Percentiles rank a stretch among this genome's conserved stretches.
Evolutionary conservation across 2,329 filamentous ascomycete genomes (phyloP).

Genomic region (Ophiostoma piceae): DNA sequence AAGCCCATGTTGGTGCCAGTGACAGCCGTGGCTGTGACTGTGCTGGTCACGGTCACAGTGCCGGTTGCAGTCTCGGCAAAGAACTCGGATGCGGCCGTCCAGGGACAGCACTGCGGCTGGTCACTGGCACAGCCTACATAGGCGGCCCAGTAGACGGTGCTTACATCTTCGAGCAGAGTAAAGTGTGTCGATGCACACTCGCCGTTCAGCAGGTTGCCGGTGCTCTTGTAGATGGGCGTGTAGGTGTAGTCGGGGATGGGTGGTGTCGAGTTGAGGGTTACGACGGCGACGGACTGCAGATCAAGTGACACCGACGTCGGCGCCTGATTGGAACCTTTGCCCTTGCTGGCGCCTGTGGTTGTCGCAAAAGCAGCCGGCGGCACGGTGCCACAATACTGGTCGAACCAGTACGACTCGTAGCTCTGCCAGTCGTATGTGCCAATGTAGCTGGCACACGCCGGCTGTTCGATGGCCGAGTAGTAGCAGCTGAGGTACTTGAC

Average conservation of each 20-base stretch:
- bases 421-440: constrained; percentile 24
- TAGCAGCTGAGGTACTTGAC: constrained; percentile 29
- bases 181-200: constrained; percentile 29
- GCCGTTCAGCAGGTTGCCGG: constrained; percentile 29
- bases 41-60: constrained; percentile 21
- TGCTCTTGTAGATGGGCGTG: constrained; percentile 27
- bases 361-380: not conserved
- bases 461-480: constrained; percentile 22
- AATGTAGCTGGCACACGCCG: constrained; percentile 24
- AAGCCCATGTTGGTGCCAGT: constrained; percentile 20
- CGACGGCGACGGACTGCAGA: constrained; percentile 28
- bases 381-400: not conserved
- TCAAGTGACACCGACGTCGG: constrained; percentile 29
- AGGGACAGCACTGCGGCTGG: constrained; percentile 32
- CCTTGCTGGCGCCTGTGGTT: not conserved
- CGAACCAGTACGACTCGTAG: constrained; percentile 12
- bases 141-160: constrained; percentile 31
- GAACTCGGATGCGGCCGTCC: constrained; percentile 26
- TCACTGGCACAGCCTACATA: constrained; percentile 31
- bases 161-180: constrained; percentile 31
- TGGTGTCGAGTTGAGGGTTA: constrained; percentile 20
- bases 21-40: constrained; percentile 11
- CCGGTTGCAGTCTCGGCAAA: constrained; percentile 19
- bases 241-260: constrained; percentile 18
- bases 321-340: not conserved